phyloP scores from a whole-genome alignment of 2,329 filamentous ascomycete species.

The Sclerotinia borealis region DNA sequence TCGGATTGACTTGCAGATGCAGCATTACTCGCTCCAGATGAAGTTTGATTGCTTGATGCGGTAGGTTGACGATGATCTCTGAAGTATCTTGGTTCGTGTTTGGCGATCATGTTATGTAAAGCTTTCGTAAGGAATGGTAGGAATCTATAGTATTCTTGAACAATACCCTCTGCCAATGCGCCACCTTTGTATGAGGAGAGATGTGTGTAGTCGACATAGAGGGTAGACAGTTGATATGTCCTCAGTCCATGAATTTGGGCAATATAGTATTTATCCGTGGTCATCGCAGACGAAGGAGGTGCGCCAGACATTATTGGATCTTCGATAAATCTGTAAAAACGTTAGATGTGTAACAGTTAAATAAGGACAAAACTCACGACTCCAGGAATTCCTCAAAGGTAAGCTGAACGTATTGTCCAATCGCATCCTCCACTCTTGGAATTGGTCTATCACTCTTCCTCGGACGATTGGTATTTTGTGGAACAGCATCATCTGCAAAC shows the following conservation, averaged over 20 bases:
- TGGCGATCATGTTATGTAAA: constrained; percentile 87
- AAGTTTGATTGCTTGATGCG: constrained; percentile 64
- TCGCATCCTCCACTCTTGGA: constrained; percentile 68
- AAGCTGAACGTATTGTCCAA: constrained; percentile 67
- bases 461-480: constrained; percentile 43
- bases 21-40: constrained; percentile 58
- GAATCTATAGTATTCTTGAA: constrained; percentile 90
- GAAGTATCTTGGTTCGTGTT: constrained; percentile 92
- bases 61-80: constrained; percentile 83
- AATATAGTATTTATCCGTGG: constrained; percentile 77
- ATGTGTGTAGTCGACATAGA: constrained; percentile 85
- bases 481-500: constrained; percentile 59
- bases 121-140: constrained; percentile 84
- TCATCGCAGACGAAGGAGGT: constrained; percentile 62
- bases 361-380: constrained; percentile 47
- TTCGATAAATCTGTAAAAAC: constrained; percentile 52
- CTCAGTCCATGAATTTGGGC: constrained; percentile 76
- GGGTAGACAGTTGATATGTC: constrained; percentile 69
- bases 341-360: constrained; percentile 15
- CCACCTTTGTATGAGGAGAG: constrained; percentile 71
- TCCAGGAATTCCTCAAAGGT: constrained; percentile 78
- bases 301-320: constrained; percentile 57
- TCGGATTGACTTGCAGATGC: constrained; percentile 60
- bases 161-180: constrained; percentile 77
- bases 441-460: constrained; percentile 45